Conservation (phyloP, 352 stramenopile genomes). For the Pelagophyceae sp. region DNA sequence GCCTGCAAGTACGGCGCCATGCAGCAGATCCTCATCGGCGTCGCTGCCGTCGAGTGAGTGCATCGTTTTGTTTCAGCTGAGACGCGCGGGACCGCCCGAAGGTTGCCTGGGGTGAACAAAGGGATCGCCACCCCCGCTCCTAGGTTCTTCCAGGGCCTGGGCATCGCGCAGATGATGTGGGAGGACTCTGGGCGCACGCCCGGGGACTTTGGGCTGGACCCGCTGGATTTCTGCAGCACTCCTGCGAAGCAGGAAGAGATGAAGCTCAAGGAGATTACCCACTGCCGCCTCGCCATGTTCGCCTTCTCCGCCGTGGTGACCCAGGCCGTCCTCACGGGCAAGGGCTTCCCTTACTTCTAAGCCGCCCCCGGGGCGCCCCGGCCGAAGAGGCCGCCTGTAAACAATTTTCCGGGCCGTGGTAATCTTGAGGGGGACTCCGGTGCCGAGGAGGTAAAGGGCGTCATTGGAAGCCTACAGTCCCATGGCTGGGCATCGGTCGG, state of each 20-base stretch:
- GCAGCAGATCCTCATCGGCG: slow-evolving; percentile 53
- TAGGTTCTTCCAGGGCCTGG: not conserved
- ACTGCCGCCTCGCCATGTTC: slow-evolving; percentile 66
- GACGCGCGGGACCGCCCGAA: not conserved
- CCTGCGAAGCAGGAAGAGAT: slow-evolving; percentile 23
- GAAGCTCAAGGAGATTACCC: slow-evolving; percentile 60
- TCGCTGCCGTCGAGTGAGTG: slow-evolving; percentile 40
- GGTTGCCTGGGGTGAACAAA: too few relatives aligned
- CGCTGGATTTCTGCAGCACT: slow-evolving; percentile 33
- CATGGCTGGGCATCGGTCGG: too few relatives aligned
- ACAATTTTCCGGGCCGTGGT: too few relatives aligned
- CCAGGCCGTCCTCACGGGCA: slow-evolving; percentile 65
- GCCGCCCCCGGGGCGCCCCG: too few relatives aligned
- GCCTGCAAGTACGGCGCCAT: slow-evolving; percentile 52
- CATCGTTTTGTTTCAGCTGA: not conserved
- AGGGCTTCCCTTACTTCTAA: slow-evolving; percentile 55
- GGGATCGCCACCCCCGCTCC: too few relatives aligned
- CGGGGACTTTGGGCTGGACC: slow-evolving; percentile 56
- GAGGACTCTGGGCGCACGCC: slow-evolving; percentile 21
- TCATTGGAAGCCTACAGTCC: too few relatives aligned
- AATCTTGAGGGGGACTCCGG: too few relatives aligned
- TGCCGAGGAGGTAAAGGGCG: too few relatives aligned
- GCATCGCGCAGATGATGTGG: slow-evolving; percentile 18
- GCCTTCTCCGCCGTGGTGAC: slow-evolving; percentile 64
- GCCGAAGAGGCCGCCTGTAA: too few relatives aligned